phyloP scores from a whole-genome alignment of 2,329 filamentous ascomycete species.

The Alternaria triticimaculans region DNA sequence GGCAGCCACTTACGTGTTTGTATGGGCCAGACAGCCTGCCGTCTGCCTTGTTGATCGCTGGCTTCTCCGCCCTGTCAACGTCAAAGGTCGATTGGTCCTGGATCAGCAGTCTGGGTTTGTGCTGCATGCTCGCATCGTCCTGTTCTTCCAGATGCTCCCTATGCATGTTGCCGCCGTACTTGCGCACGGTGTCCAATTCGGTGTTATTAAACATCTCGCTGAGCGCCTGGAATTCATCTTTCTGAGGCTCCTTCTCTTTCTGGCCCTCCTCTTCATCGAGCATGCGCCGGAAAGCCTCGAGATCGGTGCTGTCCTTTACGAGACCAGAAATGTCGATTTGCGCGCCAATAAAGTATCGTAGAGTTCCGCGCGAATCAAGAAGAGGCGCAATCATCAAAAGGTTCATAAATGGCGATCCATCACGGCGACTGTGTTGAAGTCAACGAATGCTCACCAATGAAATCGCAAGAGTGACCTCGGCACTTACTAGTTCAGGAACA shows the following conservation, averaged over 20 bases:
- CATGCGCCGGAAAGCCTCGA: conserved; percentile 66
- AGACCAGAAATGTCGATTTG: conserved; percentile 75
- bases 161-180: conserved; percentile 70
- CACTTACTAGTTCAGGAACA: conserved; percentile 74
- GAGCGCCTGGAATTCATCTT: conserved; percentile 70
- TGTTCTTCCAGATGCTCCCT: conserved; percentile 59
- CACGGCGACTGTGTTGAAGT: conserved; percentile 61
- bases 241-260: conserved; percentile 45
- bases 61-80: conserved; percentile 22
- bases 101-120: conserved; percentile 56
- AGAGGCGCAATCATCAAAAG: conserved; percentile 76
- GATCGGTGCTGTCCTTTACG: conserved; percentile 69
- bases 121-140: conserved; percentile 45
- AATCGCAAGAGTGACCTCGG: conserved; percentile 3
- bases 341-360: conserved; percentile 74
- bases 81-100: conserved; percentile 53
- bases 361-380: conserved; percentile 69
- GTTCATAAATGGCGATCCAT: conserved; percentile 79
- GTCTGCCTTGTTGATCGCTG: conserved; percentile 23
- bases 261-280: conserved; percentile 47
- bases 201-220: conserved; percentile 72
- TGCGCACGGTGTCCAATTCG: conserved; percentile 70
- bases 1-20: conserved; percentile 58
- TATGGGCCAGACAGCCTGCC: conserved; percentile 58
- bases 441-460: conserved; percentile 7